Base-by-base conservation (phyloP, 129 eudicot genomes). In the Saussurea involucrata region DNA sequence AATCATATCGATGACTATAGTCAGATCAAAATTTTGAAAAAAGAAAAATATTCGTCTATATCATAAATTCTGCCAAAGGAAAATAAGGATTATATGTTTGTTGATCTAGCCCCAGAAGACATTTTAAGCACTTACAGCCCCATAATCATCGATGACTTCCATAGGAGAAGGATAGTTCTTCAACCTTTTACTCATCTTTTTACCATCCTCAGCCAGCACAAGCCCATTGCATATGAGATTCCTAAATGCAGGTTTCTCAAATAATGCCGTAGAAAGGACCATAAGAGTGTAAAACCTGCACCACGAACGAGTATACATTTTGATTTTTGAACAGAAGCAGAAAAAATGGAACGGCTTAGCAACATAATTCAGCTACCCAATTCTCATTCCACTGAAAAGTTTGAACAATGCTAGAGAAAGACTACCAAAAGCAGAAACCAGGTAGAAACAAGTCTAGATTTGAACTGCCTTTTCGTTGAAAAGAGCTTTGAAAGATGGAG, bases 151-250 rank as follows among this genome's bases (percentile, higher is more conserved):
- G 4, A 93, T 87, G 53, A 93, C 90, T 71, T 90, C 98, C 60
- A 83, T 76, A 36, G 97, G 97, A 46, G 97, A 85, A 28, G 98
- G 98, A 78, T 93, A 93, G 69, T 93, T 93, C 86, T 88, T 90
- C 44, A 93, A 76, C 81, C 97, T 88, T 74, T 93, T 93, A 83
- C 98, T 93, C 97, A 93, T 93, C 75, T 93, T 93, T 80, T 88
- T 90, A 25, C 98, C 98, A 76, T 93, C 98, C 83, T 90, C 98
- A n/a, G 95, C 98, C 76, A 93, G 77, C 29, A 93, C 97, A 80
- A 93, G 97, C 42, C 98, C 98, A 81, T 90, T 93, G 89, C 98
- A 93, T 22, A 93, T 88, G 70, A 93, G 95, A 83, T 93, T 93
- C 67, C 85, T 88, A 74, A 93, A 93, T 58, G 98, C 97, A 63